A percentile compares a stretch with the other conserved stretches of the same genome.
Evolutionary conservation across 208 protist genomes (phyloP).

Genomic region (Crithidia sp.): DNA sequence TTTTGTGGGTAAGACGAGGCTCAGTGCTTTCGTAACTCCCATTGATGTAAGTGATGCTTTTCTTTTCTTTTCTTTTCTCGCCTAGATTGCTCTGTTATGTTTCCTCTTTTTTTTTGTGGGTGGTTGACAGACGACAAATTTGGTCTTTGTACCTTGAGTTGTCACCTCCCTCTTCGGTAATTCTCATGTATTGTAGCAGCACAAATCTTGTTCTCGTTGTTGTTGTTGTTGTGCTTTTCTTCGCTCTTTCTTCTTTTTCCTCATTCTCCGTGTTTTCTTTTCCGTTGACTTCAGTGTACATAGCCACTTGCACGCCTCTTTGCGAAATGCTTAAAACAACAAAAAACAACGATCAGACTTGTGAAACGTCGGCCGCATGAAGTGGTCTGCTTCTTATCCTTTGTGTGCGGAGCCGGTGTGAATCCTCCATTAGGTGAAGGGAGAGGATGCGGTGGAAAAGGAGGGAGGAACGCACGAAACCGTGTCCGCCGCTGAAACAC

Average conservation of each 20-base stretch:
- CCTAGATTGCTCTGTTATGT: not conserved
- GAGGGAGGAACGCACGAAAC: no score
- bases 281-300: not conserved
- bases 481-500: no score
- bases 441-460: no score
- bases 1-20: not conserved
- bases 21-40: no score
- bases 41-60: not conserved
- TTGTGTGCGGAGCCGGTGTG: not conserved
- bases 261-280: not conserved
- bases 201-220: no score
- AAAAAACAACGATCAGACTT: no score
- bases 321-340: not conserved
- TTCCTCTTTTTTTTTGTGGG: not conserved
- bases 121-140: no score
- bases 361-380: no score
- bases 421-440: no score
- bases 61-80: not conserved
- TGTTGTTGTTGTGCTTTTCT: not conserved
- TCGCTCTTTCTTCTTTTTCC: conserved; percentile 11
- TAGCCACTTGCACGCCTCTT: not conserved
- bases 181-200: not conserved
- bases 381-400: not conserved
- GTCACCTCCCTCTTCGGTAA: no score
- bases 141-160: no score